A percentile compares a stretch with the other conserved stretches of the same genome.
Conservation (phyloP, 108 stramenopile species). For the Pseudonitzschia multistriata region DNA sequence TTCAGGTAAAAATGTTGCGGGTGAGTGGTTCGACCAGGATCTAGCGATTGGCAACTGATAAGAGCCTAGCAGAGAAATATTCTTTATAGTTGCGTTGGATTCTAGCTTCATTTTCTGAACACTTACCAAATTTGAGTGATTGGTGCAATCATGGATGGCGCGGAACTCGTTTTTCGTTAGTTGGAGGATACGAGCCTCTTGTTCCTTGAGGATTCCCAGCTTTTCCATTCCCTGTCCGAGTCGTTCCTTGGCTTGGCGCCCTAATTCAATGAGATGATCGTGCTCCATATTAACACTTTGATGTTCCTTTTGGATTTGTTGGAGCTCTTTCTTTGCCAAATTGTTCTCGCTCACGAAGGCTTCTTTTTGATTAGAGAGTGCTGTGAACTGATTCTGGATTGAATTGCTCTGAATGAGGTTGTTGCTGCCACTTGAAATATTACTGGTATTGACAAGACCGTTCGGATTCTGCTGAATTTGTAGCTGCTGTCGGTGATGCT, state of each 20-base stretch:
- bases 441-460: not conserved
- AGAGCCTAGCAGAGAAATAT: not conserved
- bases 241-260: conserved; percentile 13
- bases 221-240: conserved; percentile 24
- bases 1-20: not conserved
- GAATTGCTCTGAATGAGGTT: conserved; percentile 16
- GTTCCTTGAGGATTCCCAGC: conserved; percentile 13
- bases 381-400: conserved; percentile 32
- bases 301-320: conserved; percentile 10
- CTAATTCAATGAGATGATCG: conserved; percentile 11
- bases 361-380: conserved; percentile 21
- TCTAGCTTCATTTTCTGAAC: not conserved
- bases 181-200: conserved; percentile 19
- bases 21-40: not conserved
- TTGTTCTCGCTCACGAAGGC: conserved; percentile 21
- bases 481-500: not conserved
- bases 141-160: conserved; percentile 24
- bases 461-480: not conserved
- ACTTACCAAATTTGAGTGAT: conserved; percentile 14
- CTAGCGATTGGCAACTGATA: not conserved
- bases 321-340: not conserved
- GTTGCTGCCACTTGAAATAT: not conserved
- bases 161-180: conserved; percentile 23
- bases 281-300: conserved; percentile 23
- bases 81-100: no score